Conservation (phyloP, 108 stramenopile genomes). For the Discostella stelligeroides region DNA sequence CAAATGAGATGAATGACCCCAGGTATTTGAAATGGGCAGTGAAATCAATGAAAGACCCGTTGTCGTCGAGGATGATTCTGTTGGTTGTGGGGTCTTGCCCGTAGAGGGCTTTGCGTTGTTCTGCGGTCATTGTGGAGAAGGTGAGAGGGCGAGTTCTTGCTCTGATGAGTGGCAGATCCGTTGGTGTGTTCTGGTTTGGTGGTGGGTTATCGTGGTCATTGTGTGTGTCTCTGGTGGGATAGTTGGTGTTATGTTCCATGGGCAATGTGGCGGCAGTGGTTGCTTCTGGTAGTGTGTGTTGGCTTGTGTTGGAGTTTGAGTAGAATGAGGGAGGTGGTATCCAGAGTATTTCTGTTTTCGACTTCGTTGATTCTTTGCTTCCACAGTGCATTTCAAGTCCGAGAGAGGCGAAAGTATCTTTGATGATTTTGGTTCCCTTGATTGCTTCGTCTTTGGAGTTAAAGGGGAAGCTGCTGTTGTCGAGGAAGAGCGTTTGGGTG, state of each 20-base stretch:
- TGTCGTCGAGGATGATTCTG: conserved; percentile 1
- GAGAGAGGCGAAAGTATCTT: neutral
- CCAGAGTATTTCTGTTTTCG: too few species aligned
- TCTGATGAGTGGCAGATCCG: neutral
- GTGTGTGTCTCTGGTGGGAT: neutral
- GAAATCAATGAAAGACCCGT: too few species aligned
- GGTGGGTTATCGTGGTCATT: neutral
- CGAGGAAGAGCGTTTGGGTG: conserved; percentile 15
- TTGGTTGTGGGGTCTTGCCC: neutral
- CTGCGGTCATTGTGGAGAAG: neutral
- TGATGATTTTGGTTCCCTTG: conserved; percentile 5
- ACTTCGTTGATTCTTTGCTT: conserved; percentile 4
- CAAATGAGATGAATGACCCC: too few species aligned
- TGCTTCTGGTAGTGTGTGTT: too few species aligned
- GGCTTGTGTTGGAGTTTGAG: neutral
- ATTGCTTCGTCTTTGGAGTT: neutral
- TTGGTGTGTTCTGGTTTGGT: conserved; percentile 2
- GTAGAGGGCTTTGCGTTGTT: neutral
- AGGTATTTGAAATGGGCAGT: too few species aligned
- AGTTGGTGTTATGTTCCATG: too few species aligned
- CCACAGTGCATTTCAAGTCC: too few species aligned
- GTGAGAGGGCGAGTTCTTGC: too few species aligned
- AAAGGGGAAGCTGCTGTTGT: conserved; percentile 22
- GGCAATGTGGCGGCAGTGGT: too few species aligned
- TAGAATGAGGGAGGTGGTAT: neutral